These are phyloP conservation scores for Eimeria praecox DNA, from an alignment of 169 alveolate species.

Conservation along the genomic window DNA sequence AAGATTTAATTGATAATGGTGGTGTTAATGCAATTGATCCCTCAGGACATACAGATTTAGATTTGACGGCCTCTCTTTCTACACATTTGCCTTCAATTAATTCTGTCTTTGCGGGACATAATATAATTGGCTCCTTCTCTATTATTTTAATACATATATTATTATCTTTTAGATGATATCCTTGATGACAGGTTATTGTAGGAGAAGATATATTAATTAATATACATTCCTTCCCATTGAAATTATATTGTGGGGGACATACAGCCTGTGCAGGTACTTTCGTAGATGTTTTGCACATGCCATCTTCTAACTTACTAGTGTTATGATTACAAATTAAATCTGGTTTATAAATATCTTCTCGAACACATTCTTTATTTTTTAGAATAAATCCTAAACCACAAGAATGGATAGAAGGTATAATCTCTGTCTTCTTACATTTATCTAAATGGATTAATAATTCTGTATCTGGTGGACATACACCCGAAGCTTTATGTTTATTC, in stretches of 20 bases:
- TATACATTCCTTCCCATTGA: constrained; percentile 66
- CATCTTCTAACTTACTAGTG: constrained; percentile 22
- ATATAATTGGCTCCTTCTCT: constrained; percentile 54
- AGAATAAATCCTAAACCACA: constrained; percentile 41
- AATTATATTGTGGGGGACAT: constrained; percentile 50
- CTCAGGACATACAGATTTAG: constrained; percentile 63
- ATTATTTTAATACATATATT: constrained; percentile 47
- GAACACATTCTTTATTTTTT: constrained; percentile 7
- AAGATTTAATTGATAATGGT: neutral
- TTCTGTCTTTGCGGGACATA: constrained; percentile 48
- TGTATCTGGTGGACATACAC: constrained; percentile 53
- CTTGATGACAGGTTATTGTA: constrained; percentile 12
- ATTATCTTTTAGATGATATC: constrained; percentile 26
- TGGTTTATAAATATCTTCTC: neutral
- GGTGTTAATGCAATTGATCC: neutral
- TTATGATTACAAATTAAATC: constrained; percentile 37
- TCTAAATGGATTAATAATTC: constrained; percentile 22
- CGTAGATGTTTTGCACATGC: constrained; percentile 26
- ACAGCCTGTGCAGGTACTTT: constrained; percentile 56
- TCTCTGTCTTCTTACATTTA: constrained; percentile 40
- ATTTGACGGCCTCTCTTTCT: neutral
- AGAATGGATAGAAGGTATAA: neutral
- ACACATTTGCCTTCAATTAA: constrained; percentile 67
- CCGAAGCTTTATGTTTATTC: constrained; percentile 26
- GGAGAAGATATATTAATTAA: constrained; percentile 18